Evolutionary conservation across 2,329 filamentous ascomycete genomes (phyloP), one percentile per base, ranked within the genome.

Genomic region (Phaeosphaeriaceae sp.): DNA sequence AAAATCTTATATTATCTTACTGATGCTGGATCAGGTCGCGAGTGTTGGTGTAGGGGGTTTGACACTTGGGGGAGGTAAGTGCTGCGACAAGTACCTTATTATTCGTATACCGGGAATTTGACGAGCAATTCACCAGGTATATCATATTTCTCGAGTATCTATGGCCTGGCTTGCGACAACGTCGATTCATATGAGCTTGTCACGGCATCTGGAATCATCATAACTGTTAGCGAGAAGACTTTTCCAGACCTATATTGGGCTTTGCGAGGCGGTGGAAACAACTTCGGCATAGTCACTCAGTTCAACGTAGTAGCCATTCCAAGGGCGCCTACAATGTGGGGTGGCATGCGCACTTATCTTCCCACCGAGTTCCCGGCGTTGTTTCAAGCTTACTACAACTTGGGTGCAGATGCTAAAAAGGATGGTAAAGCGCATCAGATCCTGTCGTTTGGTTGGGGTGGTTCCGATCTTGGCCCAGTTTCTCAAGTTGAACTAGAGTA

Each of bases 221-320:
- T 72, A 33, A 66, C 48, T 7, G 68, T 60, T 27, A 69, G 53
- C 40, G 7, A 59, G 27, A 63, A 27, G 1, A 58, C 74, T 9
- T 79, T 78, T 42, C 58, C 62, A 0, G 80, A 82, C 45, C 76
- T 81, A 3, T 80, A 74, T 63, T 72, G 66, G 60, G 75, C 75
- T 1, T 67, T 79, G 7, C 74, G 76, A 19, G 77, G 78, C 3
- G 74, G 72, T 11, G 70, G 70, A 3, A 71, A 69, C 51, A 76
- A 76, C 55, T 76, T 76, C 46, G 81, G 74, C 21, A 68, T 77
- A 25, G 67, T 76, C 17, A 76, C 72, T 1, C 60, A 65, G 31
- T 74, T 75, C 56, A 62, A 66, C 25, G 58, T 72, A 1, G 47
- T 55, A 3, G 62, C 70, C 9, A 53, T 68, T 9, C 59, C 68